Conservation (phyloP, 192 early-diverging fungal species). For the Mortierella alpina region DNA sequence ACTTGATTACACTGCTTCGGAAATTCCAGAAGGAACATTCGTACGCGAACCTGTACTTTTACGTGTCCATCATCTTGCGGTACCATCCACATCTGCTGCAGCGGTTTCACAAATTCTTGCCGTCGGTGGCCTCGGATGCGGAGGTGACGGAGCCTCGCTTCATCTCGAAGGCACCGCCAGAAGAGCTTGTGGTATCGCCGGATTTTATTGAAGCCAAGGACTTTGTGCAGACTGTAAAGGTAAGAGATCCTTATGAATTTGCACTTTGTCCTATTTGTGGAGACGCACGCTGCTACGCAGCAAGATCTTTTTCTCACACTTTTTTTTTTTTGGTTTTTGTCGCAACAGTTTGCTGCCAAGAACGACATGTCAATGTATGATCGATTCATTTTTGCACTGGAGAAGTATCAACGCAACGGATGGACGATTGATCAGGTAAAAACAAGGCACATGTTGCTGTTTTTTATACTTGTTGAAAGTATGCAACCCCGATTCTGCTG, state of each 20-base stretch:
- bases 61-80: constrained; percentile 45
- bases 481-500: neutral
- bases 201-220: constrained; percentile 54
- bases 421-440: constrained; percentile 53
- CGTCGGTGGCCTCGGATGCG: constrained; percentile 14
- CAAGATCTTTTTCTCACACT: no score
- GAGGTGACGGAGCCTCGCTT: constrained; percentile 33
- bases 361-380: constrained; percentile 51
- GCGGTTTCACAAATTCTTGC: constrained; percentile 46
- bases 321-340: neutral
- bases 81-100: constrained; percentile 49
- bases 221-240: constrained; percentile 53
- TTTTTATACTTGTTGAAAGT: neutral
- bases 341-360: constrained; percentile 34
- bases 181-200: constrained; percentile 46
- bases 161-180: constrained; percentile 53
- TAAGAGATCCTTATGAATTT: neutral
- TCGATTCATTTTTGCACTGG: constrained; percentile 48
- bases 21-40: constrained; percentile 53
- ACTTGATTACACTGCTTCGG: constrained; percentile 43
- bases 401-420: constrained; percentile 49
- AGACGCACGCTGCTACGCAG: no score
- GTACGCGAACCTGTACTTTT: constrained; percentile 45
- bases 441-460: neutral
- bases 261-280: neutral